Evolutionary conservation across 805 yeast genomes (phyloP).

Genomic region (Candida ponderosae): DNA sequence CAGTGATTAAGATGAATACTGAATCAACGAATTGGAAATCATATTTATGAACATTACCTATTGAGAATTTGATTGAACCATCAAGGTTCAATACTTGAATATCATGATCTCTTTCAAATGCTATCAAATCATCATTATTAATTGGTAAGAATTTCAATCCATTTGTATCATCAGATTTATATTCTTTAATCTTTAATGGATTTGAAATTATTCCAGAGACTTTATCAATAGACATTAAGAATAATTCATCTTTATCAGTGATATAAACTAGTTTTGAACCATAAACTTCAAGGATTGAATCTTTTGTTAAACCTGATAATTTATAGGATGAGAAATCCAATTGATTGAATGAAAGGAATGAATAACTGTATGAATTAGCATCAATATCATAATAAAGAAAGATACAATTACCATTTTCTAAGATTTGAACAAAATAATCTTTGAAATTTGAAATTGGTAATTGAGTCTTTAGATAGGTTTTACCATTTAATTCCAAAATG

Average conservation of each 20-base stretch:
- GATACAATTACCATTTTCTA: constrained; percentile 12
- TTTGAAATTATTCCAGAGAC: constrained; percentile 6
- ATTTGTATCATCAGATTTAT: background rate
- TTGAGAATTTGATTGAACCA: constrained; percentile 9
- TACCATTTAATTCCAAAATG: constrained; percentile 1
- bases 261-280: constrained; percentile 17
- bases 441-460: constrained; percentile 4
- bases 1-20: constrained; percentile 14
- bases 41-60: constrained; percentile 16
- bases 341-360: constrained; percentile 16
- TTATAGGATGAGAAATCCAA: constrained; percentile 2
- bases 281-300: constrained; percentile 13
- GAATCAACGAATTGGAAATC: constrained; percentile 9
- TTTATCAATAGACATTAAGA: constrained; percentile 6
- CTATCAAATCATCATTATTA: constrained; percentile 10
- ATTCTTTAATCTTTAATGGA: background rate
- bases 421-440: background rate
- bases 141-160: constrained; percentile 8
- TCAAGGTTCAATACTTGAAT: constrained; percentile 10
- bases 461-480: constrained; percentile 1
- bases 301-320: background rate
- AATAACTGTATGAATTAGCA: constrained; percentile 4
- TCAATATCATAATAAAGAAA: constrained; percentile 5
- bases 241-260: constrained; percentile 1
- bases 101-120: constrained; percentile 13